Percentiles rank a stretch among this genome's conserved stretches.
phyloP scores from a whole-genome alignment of 257 asterid species.

The Prunella vulgaris region DNA sequence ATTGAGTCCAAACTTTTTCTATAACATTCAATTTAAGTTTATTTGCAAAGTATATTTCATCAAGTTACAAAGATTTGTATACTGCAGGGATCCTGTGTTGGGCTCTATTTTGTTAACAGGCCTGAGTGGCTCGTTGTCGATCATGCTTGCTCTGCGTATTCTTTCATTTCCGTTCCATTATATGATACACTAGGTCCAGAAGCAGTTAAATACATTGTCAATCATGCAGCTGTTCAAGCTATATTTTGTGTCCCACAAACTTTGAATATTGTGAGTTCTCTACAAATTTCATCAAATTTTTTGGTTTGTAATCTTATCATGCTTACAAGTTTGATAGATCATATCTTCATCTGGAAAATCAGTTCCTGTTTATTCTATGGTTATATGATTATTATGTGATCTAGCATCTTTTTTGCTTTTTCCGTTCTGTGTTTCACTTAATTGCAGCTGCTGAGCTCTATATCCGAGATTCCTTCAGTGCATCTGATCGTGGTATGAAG shows the following conservation, averaged over 20 bases:
- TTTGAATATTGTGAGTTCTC: slow-evolving; percentile 40
- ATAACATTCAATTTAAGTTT: not conserved
- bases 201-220: slow-evolving; percentile 60
- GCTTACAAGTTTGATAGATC: not conserved
- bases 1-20: not conserved
- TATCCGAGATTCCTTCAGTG: slow-evolving; percentile 63
- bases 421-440: not conserved
- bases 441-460: slow-evolving; percentile 64
- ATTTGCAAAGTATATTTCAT: not conserved
- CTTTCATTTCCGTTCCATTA: slow-evolving; percentile 60
- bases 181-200: slow-evolving; percentile 66
- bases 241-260: slow-evolving; percentile 51
- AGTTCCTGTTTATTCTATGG: not conserved
- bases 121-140: slow-evolving; percentile 70
- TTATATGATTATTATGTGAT: not conserved
- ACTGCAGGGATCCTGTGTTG: slow-evolving; percentile 56
- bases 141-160: slow-evolving; percentile 76
- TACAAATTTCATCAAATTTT: not conserved
- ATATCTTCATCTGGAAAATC: not conserved
- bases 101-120: slow-evolving; percentile 59
- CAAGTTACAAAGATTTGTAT: slow-evolving; percentile 6
- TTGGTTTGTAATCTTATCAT: too few species aligned
- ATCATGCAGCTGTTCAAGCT: slow-evolving; percentile 58
- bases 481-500: slow-evolving; percentile 5
- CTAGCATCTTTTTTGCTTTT: not conserved